Base-by-base conservation (phyloP, 768 basidiomycete genomes). In the Russula brevipes region DNA sequence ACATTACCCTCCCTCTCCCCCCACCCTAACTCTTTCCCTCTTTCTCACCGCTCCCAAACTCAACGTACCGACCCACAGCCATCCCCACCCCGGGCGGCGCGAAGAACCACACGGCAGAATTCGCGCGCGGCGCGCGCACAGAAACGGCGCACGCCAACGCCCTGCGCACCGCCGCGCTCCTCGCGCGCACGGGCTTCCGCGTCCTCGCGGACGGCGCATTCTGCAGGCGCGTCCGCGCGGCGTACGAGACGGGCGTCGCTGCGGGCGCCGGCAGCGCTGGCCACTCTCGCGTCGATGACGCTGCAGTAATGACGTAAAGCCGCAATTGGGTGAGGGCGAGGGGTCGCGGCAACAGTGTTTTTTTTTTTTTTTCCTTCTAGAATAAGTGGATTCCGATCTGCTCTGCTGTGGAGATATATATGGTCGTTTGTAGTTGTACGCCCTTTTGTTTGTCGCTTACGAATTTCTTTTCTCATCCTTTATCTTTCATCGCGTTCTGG, bases 131-230 rank as follows among this genome's bases (percentile, higher is more conserved):
- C 11, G 65, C 67, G 24, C 59, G 59, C 41, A 58, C 65, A 17
- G 58, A 52, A 30, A 61, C 41, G 33, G 65, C 67, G 1, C 67
- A 68, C 38, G 19, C 35, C n/a, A 61, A 65, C 16, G 61, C 66
- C 5, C 31, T 66, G 36, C 65, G 56, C 46, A 52, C 41, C 24
- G 59, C 65, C 2, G 49, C 56, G n/a, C 38, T 62, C 11, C 67
- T 68, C 51, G 65, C 67, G 19, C 61, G n/a, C 17, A 66, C 67
- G 24, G 61, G 45, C 9, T 60, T 68, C 17, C 67, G 67, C 47
- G 55, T 68, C 17, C 58, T 54, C 12, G 50, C 57, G 6, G 67
- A 68, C 31, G 41, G 46, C 35, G 65, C 54, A 4, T 68, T 68
- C 45, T 63, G 54, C 42, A 45, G 30, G 45, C 61, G 53, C 11